Percentiles rank a stretch among this genome's conserved stretches.
Evolutionary conservation across 148 eudicot species (phyloP).

Genomic region (Amaranthus palmeri): DNA sequence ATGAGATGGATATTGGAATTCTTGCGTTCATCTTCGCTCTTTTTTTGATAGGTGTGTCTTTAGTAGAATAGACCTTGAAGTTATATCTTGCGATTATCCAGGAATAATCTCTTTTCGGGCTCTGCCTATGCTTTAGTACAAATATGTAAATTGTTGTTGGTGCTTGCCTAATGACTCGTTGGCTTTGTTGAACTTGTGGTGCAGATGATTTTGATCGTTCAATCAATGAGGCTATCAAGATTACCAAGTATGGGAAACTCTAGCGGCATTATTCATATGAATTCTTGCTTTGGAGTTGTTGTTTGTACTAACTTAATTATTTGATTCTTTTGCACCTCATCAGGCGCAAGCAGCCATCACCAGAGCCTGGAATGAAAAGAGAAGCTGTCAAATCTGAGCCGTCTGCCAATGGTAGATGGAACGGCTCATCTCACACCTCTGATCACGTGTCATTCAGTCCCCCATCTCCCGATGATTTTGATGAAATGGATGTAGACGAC

Average conservation of each 20-base stretch:
- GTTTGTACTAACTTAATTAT: neutral
- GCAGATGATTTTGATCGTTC: slow-evolving; percentile 57
- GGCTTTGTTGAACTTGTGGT: slow-evolving; percentile 16
- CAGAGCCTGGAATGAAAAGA: slow-evolving; percentile 50
- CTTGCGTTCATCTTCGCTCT: no score
- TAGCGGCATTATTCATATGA: neutral
- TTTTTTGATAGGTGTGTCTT: no score
- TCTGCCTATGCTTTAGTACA: neutral
- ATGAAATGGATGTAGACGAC: slow-evolving; percentile 49
- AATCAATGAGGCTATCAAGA: slow-evolving; percentile 76
- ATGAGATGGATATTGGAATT: no score
- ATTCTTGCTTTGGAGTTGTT: slow-evolving; percentile 1
- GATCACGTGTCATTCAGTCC: slow-evolving; percentile 18
- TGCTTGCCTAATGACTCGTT: neutral
- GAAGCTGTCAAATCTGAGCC: slow-evolving; percentile 41
- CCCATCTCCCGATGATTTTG: slow-evolving; percentile 54
- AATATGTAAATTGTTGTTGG: no score
- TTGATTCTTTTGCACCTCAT: slow-evolving; percentile 3
- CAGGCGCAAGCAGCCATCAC: slow-evolving; percentile 64
- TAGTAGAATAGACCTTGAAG: no score
- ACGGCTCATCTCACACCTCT: slow-evolving; percentile 42
- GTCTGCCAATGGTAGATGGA: slow-evolving; percentile 54
- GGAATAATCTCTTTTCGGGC: neutral
- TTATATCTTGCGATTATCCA: neutral
- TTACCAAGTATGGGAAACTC: slow-evolving; percentile 59